These are phyloP conservation scores for Lachancea sp. DNA, from an alignment of 805 yeast species.

Conservation along the genomic window DNA sequence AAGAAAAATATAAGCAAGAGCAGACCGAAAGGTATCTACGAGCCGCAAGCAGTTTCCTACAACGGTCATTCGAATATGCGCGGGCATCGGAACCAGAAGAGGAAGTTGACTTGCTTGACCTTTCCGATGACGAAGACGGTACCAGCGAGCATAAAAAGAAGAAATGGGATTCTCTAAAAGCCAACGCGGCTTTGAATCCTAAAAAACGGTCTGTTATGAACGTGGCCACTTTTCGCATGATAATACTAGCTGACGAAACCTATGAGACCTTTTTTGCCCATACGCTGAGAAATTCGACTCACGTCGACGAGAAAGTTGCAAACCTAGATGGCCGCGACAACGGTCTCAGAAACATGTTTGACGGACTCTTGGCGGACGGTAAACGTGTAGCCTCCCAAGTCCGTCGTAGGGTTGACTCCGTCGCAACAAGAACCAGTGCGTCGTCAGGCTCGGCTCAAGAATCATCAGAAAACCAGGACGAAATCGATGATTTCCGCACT, in stretches of 20 bases:
- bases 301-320: conserved; percentile 50
- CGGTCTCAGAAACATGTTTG: conserved; percentile 80
- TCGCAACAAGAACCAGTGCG: conserved; percentile 35
- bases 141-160: conserved; percentile 20
- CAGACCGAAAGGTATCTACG: conserved; percentile 77
- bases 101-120: conserved; percentile 36
- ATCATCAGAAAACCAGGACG: conserved; percentile 22
- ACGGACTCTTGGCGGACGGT: conserved; percentile 87
- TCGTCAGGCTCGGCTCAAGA: conserved; percentile 13
- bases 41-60: conserved; percentile 81
- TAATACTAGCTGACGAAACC: conserved; percentile 86
- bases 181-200: conserved; percentile 81
- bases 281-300: conserved; percentile 61
- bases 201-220: conserved; percentile 66
- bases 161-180: conserved; percentile 37
- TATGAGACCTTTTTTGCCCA: conserved; percentile 76
- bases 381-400: conserved; percentile 86
- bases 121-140: conserved; percentile 28
- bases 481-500: conserved; percentile 27
- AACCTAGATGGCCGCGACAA: conserved; percentile 40
- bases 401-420: conserved; percentile 77
- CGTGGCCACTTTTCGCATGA: conserved; percentile 90
- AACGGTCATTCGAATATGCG: conserved; percentile 86
- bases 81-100: conserved; percentile 52
- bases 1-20: conserved; percentile 50